Evolutionary conservation across 1,139 yeast genomes (phyloP), one percentile per base, ranked within the genome.

Genomic region (Zygosaccharomyces sapae): DNA sequence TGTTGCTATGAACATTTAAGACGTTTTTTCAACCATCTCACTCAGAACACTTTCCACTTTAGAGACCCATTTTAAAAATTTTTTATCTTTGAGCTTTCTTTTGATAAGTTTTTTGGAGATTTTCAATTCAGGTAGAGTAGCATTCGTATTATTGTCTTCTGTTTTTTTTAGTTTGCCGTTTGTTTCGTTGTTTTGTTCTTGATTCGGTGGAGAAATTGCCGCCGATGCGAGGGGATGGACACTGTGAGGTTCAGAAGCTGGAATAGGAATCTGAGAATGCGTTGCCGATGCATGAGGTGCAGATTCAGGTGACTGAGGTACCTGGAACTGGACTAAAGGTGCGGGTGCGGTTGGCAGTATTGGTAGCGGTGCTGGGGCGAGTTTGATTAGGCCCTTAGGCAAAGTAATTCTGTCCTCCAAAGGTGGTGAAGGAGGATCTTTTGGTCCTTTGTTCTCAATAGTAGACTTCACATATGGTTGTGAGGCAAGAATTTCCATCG

Each of bases 31-130:
- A 25, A 40, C 22, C 50, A 43, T 39, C 16, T 39, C 46, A 12
- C 38, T 33, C 10, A 48, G 25, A 37, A 38, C 37, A 2, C 34
- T 40, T 24, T 48, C 51, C n/a, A 48, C 51, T 38, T 48, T 45
- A 16, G 41, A 22, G 3, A 62, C 68, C 65, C 64, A 63, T 45
- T 51, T 54, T 53, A 58, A 51, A 40, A 63, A 63, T 5, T 53
- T 44, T 27, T 49, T 51, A 44, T 63, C 65, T 13, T 53, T 51
- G n/a, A 63, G 37, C 43, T 55, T 63, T 38, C 49, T 27, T 41
- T 50, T 52, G n/a, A 63, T 51, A 3, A 47, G 33, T 25, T 50
- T 55, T 39, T 55, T 52, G 4, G 62, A 50, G 16, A 58, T 51
- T 33, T 51, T 53, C 7, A 44, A 19, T 29, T 37, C 46, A 29